phyloP scores from a whole-genome alignment of 306 rosid genomes.

The Prunus salicina region DNA sequence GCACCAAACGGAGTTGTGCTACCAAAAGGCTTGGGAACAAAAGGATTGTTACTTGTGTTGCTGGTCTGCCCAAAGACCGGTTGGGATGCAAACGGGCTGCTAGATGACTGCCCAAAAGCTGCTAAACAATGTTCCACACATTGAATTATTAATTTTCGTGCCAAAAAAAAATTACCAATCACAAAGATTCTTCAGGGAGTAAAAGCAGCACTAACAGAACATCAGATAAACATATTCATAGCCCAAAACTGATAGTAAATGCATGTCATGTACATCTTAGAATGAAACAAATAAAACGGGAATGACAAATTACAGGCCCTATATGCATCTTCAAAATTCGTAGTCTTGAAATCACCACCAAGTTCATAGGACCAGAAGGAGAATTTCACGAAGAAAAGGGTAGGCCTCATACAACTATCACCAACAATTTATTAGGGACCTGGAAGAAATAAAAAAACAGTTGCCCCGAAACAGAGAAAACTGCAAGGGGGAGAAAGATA shows the following conservation, averaged over 20 bases:
- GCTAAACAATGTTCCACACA: constrained; percentile 25
- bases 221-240: constrained; percentile 7
- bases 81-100: constrained; percentile 82
- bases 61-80: constrained; percentile 71
- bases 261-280: not conserved
- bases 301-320: too few species aligned
- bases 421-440: not conserved
- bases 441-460: too few species aligned
- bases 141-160: not conserved
- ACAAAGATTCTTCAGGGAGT: not conserved
- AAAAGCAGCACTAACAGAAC: not conserved
- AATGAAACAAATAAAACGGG: too few species aligned
- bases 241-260: not conserved
- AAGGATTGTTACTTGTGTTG: constrained; percentile 62
- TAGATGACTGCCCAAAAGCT: constrained; percentile 91
- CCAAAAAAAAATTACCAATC: not conserved
- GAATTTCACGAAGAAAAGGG: not conserved
- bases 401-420: not conserved
- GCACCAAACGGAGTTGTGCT: constrained; percentile 73
- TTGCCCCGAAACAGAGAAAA: not conserved
- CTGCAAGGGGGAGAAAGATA: not conserved
- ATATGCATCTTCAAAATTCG: not conserved
- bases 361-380: not conserved
- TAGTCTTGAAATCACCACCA: not conserved
- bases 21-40: constrained; percentile 84